Evolutionary conservation across 2,329 filamentous ascomycete genomes (phyloP), one percentile per base, ranked within the genome.

Genomic region (Neonectria punicea): DNA sequence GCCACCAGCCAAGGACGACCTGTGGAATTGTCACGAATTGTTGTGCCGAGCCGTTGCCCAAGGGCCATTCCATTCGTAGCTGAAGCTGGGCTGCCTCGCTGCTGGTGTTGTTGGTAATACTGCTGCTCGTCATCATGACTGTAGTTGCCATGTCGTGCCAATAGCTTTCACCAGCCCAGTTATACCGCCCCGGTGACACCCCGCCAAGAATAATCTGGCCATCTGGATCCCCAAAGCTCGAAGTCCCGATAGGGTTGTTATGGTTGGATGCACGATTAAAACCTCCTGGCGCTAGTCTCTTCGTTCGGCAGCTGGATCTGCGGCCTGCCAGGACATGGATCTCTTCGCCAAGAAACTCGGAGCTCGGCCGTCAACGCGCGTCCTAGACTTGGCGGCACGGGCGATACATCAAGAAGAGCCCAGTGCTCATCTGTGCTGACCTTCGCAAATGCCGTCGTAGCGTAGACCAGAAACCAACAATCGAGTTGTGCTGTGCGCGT

Each of bases 321-420:
- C 70, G 73, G 61, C 61, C 65, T 70, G 59, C 71, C 60, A 66
- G 66, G 67, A 68, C 72, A 74, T 73, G 71, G 70, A 70, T 74
- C 71, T 63, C 36, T 60, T 60, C 61, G 72, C 71, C 72, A 74
- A 74, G 72, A 67, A 51, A 68, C 53, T 73, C 71, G 72, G 67
- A 68, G 70, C 70, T 72, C 69, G 70, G 70, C 73, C 70, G 53
- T 74, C 73, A 74, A 74, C 70, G 70, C 73, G 73, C 71, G 72
- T 71, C 68, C 72, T 66, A 49, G 61, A 74, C 73, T 74, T 74
- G 72, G 73, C 72, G 67, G 61, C 55, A 71, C 65, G 66, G 72
- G 67, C 55, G 68, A 72, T 68, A 70, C 70, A 73, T 67, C 67
- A 74, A 71, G 65, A 66, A 71, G 71, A 73, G 67, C 64, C 71